phyloP scores from a whole-genome alignment of 148 eudicot genomes.

The Beta vulgaris region DNA sequence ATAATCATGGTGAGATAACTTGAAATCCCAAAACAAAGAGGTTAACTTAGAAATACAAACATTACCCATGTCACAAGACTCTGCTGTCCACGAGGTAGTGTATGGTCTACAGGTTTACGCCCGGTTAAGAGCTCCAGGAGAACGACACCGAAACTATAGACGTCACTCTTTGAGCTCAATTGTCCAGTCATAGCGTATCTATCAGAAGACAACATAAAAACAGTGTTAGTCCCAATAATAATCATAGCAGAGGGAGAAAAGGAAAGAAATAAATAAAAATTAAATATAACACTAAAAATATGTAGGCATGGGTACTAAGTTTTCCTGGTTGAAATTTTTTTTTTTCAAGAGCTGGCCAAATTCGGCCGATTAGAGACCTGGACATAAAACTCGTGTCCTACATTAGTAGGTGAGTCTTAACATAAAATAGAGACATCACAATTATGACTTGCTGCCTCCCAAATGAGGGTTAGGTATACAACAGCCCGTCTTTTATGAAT shows the following conservation, averaged over 20 bases:
- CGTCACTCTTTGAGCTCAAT: constrained; percentile 76
- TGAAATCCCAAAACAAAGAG: neutral
- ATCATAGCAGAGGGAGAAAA: neutral
- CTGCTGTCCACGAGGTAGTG: constrained; percentile 84
- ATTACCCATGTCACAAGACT: constrained; percentile 83
- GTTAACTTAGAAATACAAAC: neutral
- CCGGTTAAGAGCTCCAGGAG: constrained; percentile 82
- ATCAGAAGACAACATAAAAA: constrained; percentile 9
- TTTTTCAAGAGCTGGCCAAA: no score
- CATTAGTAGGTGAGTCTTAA: neutral
- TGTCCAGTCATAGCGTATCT: constrained; percentile 92
- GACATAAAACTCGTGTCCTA: neutral
- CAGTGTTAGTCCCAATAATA: neutral
- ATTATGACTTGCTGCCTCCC: neutral
- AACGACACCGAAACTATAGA: constrained; percentile 81
- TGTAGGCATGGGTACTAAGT: no score
- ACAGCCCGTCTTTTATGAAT: neutral
- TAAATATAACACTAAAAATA: neutral
- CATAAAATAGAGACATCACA: neutral
- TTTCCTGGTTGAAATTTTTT: no score
- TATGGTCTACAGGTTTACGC: constrained; percentile 80
- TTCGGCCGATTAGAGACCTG: neutral
- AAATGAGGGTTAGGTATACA: neutral
- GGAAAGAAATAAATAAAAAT: neutral
- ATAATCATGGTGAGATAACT: neutral